Conservation (phyloP, 2,329 filamentous ascomycete genomes). For the Waltergamsia citrina region DNA sequence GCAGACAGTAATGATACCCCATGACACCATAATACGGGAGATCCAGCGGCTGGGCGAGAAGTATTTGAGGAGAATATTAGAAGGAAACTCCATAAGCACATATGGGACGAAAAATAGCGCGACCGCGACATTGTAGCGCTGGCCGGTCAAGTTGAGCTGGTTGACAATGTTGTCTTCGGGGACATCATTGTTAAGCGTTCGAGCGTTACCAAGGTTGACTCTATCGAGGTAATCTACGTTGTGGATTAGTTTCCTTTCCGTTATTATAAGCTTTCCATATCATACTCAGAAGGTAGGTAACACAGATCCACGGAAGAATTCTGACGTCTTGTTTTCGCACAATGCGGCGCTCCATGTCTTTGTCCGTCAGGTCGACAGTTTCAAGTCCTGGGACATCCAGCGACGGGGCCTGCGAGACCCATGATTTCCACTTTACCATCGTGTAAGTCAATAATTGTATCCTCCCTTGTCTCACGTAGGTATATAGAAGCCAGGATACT, state of each 20-base stretch:
- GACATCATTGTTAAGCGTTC: conserved; percentile 21
- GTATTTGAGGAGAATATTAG: conserved; percentile 22
- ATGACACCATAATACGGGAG: conserved; percentile 29
- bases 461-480: too few species aligned
- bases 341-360: conserved; percentile 21
- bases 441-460: too few species aligned
- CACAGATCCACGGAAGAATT: conserved; percentile 21
- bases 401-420: conserved; percentile 15
- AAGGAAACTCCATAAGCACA: conserved; percentile 27
- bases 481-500: too few species aligned
- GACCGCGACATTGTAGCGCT: conserved; percentile 47
- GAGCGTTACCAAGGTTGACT: conserved; percentile 22
- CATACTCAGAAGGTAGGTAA: conserved; percentile 20
- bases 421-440: conserved; percentile 11
- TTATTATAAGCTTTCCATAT: neutral
- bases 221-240: conserved; percentile 16
- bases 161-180: conserved; percentile 21
- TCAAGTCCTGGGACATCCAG: conserved; percentile 21
- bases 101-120: conserved; percentile 52
- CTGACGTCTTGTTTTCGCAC: conserved; percentile 20
- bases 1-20: conserved; percentile 39
- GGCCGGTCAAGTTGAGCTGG: conserved; percentile 26
- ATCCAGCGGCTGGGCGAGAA: conserved; percentile 23
- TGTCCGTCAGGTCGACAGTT: conserved; percentile 21
- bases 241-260: conserved; percentile 1